These are phyloP conservation scores for Penicillium sp. DNA, from an alignment of 2,329 filamentous ascomycete genomes.

Conservation along the genomic window DNA sequence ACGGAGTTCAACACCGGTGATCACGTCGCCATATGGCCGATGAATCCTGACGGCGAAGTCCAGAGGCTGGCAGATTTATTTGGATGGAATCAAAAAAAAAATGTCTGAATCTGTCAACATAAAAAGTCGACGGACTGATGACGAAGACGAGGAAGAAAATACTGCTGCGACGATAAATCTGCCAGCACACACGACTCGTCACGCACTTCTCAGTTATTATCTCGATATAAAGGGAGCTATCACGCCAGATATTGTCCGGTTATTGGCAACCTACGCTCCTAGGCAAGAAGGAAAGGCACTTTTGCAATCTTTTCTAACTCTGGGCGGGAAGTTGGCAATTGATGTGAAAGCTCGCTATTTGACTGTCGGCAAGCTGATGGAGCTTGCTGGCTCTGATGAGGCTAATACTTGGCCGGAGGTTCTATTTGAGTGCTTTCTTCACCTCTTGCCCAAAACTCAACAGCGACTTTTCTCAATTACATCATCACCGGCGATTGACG, in stretches of 20 bases:
- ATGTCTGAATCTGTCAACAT: constrained; percentile 11
- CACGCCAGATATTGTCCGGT: not conserved
- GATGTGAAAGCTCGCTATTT: not conserved
- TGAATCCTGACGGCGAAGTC: constrained; percentile 37
- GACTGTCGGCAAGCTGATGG: not conserved
- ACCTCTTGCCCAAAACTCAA: not conserved
- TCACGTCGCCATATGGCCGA: constrained; percentile 39
- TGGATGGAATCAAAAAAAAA: constrained; percentile 6
- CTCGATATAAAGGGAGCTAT: not conserved
- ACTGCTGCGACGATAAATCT: not conserved
- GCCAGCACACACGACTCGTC: not conserved
- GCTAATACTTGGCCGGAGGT: not conserved
- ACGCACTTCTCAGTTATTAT: not conserved
- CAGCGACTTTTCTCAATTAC: constrained; percentile 19
- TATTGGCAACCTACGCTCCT: not conserved
- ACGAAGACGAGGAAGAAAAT: not conserved
- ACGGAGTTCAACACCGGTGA: constrained; percentile 40
- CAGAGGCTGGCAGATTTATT: constrained; percentile 27
- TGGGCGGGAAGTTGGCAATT: not conserved
- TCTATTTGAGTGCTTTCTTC: not conserved
- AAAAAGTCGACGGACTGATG: constrained; percentile 11
- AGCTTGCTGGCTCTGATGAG: not conserved
- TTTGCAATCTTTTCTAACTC: not conserved
- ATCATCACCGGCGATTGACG: constrained; percentile 5
- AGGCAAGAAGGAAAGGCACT: not conserved